Conservation (phyloP, 306 rosid genomes). For the Lathyrus sativus region DNA sequence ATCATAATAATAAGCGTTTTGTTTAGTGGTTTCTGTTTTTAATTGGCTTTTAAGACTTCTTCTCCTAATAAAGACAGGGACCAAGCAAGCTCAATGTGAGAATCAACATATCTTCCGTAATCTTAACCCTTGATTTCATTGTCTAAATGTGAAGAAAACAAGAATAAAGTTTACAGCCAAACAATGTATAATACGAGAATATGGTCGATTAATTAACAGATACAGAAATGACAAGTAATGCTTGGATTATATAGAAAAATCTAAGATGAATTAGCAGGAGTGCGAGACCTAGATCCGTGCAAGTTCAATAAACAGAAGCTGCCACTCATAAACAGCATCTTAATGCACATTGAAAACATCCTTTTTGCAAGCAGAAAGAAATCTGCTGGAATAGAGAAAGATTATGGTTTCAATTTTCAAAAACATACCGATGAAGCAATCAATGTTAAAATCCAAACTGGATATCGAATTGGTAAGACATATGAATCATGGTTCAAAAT, state of each 20-base stretch:
- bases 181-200: constrained; percentile 12
- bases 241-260: background rate
- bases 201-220: constrained; percentile 7
- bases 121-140: constrained; percentile 13
- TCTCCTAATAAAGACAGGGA: background rate
- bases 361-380: constrained; percentile 22
- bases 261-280: background rate
- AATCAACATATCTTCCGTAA: constrained; percentile 4
- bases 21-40: background rate
- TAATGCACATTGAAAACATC: constrained; percentile 20
- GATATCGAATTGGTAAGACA: too few species aligned
- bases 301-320: constrained; percentile 20
- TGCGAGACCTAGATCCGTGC: background rate
- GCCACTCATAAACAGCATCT: constrained; percentile 22
- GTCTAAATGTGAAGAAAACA: constrained; percentile 25
- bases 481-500: too few species aligned
- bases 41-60: background rate
- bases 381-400: constrained; percentile 11
- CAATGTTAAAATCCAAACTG: too few species aligned
- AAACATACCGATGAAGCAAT: constrained; percentile 6
- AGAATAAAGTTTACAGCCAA: background rate
- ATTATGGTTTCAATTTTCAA: constrained; percentile 17
- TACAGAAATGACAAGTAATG: constrained; percentile 29
- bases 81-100: background rate
- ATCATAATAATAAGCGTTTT: background rate